Evolutionary conservation across 129 eudicot species (phyloP), one percentile per base, ranked within the genome.

Genomic region (Pseudognaphalium luteoalbum): DNA sequence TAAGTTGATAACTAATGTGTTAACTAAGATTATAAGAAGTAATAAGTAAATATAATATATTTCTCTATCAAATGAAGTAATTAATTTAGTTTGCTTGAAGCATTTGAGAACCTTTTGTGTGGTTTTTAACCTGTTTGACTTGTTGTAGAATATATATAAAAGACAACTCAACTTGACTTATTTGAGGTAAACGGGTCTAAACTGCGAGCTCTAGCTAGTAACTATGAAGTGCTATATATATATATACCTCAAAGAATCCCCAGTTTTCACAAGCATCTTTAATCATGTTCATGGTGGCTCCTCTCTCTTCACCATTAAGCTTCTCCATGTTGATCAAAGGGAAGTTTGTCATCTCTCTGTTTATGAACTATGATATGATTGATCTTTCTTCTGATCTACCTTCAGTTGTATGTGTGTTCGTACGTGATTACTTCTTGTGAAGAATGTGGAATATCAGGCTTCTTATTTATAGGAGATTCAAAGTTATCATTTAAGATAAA

Each of bases 191-290:
- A 19, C 62, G 10, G 12, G 25, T 56, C 7, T 19, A 6, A 56
- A 56, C 19, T 1, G 25, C 62, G 7, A 28, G 0, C 4, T 25
- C 2, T 9, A 28, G 28, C 2, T 9, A 28, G 28, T 44, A 3
- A 71, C 21, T 50, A 32, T 14, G 17, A 42, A 25, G 47, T 28
- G 52, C 68, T 70, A 25, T 25, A 25, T 25, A 25, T 25, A 25
- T 25, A 25, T 25, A 51, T 80, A 89, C 96, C 96, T 89, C 91
- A 76, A 89, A 87, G 81, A 89, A 89, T 9, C 91, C 96, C 96
- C 91, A 89, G 78, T 87, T 87, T 71, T 86, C 96, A 73, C 91
- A 87, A 63, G 91, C 96, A 82, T 89, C 89, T n/a, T 89, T 80
- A 50, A 89, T 89, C 20, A 63, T 66, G 56, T 78, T 79, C 91